These are phyloP conservation scores for Eucalyptus viminalis DNA, from an alignment of 345 rosid species.

Conservation along the genomic window DNA sequence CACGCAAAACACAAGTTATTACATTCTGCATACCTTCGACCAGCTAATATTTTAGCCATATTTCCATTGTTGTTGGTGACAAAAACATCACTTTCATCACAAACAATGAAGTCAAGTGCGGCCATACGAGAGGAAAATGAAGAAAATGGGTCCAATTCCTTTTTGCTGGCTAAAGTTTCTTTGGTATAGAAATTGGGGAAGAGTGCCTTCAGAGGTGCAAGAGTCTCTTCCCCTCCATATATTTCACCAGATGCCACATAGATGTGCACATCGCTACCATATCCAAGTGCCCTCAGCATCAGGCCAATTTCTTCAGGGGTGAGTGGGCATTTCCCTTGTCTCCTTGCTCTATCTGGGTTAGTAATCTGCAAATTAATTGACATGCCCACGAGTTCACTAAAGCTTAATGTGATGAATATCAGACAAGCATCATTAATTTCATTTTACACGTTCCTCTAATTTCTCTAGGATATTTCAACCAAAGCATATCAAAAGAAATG, in stretches of 20 bases:
- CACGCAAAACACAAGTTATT: neutral
- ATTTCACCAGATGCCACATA: constrained; percentile 99
- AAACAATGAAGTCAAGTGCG: constrained; percentile 91
- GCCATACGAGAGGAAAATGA: constrained; percentile 96
- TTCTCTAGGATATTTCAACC: neutral
- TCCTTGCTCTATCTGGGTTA: constrained; percentile 85
- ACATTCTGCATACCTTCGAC: constrained; percentile 47
- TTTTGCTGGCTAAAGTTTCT: constrained; percentile 69
- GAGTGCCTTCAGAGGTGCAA: constrained; percentile 72
- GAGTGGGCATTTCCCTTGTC: constrained; percentile 97
- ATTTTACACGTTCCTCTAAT: neutral
- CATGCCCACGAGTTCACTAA: neutral
- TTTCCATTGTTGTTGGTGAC: constrained; percentile 98
- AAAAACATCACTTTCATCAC: constrained; percentile 92
- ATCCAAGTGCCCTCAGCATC: constrained; percentile 93
- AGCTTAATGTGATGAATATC: neutral
- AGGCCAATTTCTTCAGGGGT: constrained; percentile 96
- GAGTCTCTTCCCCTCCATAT: constrained; percentile 73
- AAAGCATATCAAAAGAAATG: neutral
- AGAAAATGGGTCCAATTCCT: constrained; percentile 68
- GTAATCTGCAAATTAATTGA: constrained; percentile 27
- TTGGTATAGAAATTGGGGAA: constrained; percentile 86
- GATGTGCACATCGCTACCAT: constrained; percentile 79
- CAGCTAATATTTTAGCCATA: constrained; percentile 93
- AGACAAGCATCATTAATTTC: neutral